phyloP scores from a whole-genome alignment of 2,329 filamentous ascomycete genomes.

The Monilinia laxa region DNA sequence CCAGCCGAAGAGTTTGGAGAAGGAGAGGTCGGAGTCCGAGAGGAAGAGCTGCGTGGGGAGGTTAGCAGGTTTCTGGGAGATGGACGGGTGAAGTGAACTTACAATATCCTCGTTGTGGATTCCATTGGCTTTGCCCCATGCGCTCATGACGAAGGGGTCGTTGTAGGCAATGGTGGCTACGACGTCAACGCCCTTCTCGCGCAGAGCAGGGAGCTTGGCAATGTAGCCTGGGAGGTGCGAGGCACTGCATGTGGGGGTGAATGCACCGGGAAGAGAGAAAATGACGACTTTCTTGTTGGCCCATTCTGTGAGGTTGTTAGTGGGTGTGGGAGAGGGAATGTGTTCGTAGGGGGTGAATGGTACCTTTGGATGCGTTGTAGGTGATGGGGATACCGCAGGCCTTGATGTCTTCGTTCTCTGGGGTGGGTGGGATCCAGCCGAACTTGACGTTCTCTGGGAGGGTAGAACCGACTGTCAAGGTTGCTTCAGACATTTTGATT shows the following conservation, averaged over 20 bases:
- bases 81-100: conserved; percentile 32
- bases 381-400: conserved; percentile 75
- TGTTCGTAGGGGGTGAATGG: not conserved
- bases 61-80: too few relatives aligned
- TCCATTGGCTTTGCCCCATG: conserved; percentile 69
- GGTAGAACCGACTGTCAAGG: conserved; percentile 66
- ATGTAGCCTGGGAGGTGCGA: conserved; percentile 69
- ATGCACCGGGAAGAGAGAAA: conserved; percentile 67
- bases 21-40: conserved; percentile 61
- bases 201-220: conserved; percentile 57
- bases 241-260: conserved; percentile 69
- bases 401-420: conserved; percentile 66
- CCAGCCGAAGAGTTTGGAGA: conserved; percentile 67
- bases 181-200: conserved; percentile 65
- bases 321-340: not conserved
- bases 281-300: conserved; percentile 69
- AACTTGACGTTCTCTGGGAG: conserved; percentile 83
- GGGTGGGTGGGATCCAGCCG: conserved; percentile 76
- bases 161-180: conserved; percentile 68
- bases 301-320: conserved; percentile 49
- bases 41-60: conserved; percentile 57
- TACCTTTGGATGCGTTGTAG: conserved; percentile 77
- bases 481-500: conserved; percentile 30
- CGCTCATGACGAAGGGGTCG: conserved; percentile 69
- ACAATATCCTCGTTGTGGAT: conserved; percentile 64